Conservation (phyloP, 768 basidiomycete species). For the Amyloporia xantha region DNA sequence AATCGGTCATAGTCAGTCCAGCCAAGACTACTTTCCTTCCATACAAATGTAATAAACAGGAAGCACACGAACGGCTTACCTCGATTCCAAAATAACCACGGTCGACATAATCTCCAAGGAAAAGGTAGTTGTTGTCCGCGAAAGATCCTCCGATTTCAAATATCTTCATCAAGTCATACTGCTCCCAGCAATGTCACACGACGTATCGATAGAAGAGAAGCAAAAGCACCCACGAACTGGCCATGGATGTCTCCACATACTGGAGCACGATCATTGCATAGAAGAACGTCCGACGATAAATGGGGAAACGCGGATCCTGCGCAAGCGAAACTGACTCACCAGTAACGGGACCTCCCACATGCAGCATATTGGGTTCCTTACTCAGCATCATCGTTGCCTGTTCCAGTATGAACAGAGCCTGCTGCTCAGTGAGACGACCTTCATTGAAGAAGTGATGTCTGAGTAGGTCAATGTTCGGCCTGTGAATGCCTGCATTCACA, state of each 20-base stretch:
- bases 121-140: slow-evolving; percentile 80
- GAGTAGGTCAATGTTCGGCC: slow-evolving; percentile 73
- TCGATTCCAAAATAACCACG: slow-evolving; percentile 89
- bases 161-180: slow-evolving; percentile 98
- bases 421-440: slow-evolving; percentile 74
- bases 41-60: no score
- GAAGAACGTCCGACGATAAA: neutral
- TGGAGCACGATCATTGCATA: slow-evolving; percentile 27
- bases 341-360: slow-evolving; percentile 84
- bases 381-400: slow-evolving; percentile 59
- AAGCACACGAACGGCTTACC: no score
- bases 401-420: slow-evolving; percentile 79
- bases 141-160: slow-evolving; percentile 91
- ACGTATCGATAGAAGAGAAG: neutral
- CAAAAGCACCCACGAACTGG: slow-evolving; percentile 64
- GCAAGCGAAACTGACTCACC: slow-evolving; percentile 44
- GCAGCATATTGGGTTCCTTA: slow-evolving; percentile 79
- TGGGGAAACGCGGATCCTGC: neutral
- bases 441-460: slow-evolving; percentile 88
- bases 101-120: slow-evolving; percentile 97
- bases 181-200: no score
- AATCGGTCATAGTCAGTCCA: no score
- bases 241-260: slow-evolving; percentile 98
- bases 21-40: no score
- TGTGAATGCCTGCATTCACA: slow-evolving; percentile 44